These are phyloP conservation scores for Ochromonas danica DNA, from an alignment of 108 stramenopile genomes.

Conservation along the genomic window DNA sequence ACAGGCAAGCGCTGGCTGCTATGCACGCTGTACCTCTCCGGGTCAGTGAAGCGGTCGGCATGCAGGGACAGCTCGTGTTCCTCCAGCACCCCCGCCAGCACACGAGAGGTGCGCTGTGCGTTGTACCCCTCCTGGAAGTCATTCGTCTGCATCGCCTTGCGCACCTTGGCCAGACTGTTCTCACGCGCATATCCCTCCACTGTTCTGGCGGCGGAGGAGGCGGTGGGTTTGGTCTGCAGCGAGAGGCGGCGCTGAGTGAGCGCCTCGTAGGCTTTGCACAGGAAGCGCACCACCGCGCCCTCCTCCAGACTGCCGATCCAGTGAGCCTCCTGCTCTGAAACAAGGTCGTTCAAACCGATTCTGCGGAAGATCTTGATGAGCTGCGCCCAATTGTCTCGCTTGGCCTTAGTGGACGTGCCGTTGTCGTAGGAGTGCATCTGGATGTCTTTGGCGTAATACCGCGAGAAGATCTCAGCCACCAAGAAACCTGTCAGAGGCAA, in stretches of 20 bases:
- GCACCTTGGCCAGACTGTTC: constrained; percentile 4
- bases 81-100: not conserved
- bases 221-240: not conserved
- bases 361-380: constrained; percentile 57
- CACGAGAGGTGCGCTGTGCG: not conserved
- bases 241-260: constrained; percentile 34
- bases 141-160: constrained; percentile 2
- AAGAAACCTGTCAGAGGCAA: constrained; percentile 45
- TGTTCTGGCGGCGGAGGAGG: not conserved
- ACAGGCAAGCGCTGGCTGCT: constrained; percentile 6
- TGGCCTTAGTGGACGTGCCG: constrained; percentile 43
- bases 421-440: constrained; percentile 64
- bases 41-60: constrained; percentile 20
- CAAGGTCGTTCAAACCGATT: constrained; percentile 32
- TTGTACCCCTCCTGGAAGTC: constrained; percentile 19
- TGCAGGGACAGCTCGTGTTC: constrained; percentile 20
- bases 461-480: constrained; percentile 62
- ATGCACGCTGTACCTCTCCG: constrained; percentile 16
- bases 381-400: constrained; percentile 64
- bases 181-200: constrained; percentile 8
- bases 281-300: constrained; percentile 53
- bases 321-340: constrained; percentile 47
- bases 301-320: constrained; percentile 55
- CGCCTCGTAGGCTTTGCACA: constrained; percentile 55
- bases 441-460: constrained; percentile 60